Base-by-base conservation (phyloP, 306 rosid species). In the Lathyrus aphaca region DNA sequence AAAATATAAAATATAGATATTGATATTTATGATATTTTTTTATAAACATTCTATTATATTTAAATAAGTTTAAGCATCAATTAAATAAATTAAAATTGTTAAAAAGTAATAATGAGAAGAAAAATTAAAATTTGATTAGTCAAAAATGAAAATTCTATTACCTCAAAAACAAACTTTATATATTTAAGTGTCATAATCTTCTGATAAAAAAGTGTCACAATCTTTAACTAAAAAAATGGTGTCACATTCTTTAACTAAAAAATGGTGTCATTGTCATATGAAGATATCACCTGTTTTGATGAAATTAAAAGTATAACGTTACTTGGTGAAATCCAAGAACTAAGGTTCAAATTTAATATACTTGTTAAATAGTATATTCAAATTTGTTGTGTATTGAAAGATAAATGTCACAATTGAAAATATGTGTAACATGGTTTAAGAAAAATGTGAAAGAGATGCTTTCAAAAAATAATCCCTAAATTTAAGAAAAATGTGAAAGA, bases 241-340 rank as follows among this genome's bases (percentile, higher is more conserved):
- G 58, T 51, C 58, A 51, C 1, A 51, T 4, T 51, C 57, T 18
- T 9, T 9, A 8, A 11, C 55, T 8, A 49, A 50, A 18, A 8
- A 50, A 50, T 35, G 8, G 29, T 50, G 57, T 50, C 57, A 18
- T 18, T 18, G 4, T 50, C 56, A 9, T 50, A 18, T 1, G 46
- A 42, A 42, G 27, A 51, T 50, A 51, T 51, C 58, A 51, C 8
- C 21, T 51, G 58, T 19, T 51, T 51, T 51, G 58, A 19, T 19
- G 58, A 51, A 18, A 51, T 51, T 18, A 51, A 19, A 4, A 51
- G 29, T 19, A 51, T 19, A 21, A 21, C 29, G 58, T 51, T 51
- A 3, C 29, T 50, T 51, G n/a, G 58, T 51, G 11, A 51, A 51
- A 19, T 19, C 58, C 58, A 51, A 18, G 12, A 51, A 51, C 11